Percentiles rank a stretch among this genome's conserved stretches.
Evolutionary conservation across 495 filamentous ascomycete genomes (phyloP).

Genomic region (Sordaria brevicollis): DNA sequence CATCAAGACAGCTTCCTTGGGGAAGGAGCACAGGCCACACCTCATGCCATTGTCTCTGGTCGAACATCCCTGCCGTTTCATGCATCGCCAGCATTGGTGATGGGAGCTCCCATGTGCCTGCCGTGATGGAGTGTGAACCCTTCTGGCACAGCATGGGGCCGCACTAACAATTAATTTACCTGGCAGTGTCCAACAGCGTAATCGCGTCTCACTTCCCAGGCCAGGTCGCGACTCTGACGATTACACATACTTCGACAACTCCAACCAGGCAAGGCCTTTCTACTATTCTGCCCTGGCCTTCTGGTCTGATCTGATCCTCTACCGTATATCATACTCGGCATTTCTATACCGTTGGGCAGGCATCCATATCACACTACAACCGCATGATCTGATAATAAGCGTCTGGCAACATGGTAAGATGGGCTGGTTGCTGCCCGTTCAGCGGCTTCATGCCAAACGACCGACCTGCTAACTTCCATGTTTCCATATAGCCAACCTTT

Average conservation of each 20-base stretch:
- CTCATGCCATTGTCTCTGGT: not conserved
- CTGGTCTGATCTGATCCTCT: too few species aligned
- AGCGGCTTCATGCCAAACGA: too few species aligned
- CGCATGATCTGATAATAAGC: not conserved
- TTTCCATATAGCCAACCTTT: constrained; percentile 46
- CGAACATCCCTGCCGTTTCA: not conserved
- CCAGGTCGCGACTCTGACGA: not conserved
- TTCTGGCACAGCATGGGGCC: not conserved
- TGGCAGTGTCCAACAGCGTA: not conserved
- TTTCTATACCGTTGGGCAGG: not conserved
- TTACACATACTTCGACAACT: not conserved
- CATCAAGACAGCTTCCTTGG: not conserved
- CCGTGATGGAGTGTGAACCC: not conserved
- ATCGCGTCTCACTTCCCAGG: not conserved
- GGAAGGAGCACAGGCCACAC: not conserved
- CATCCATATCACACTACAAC: not conserved
- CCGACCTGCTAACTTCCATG: not conserved
- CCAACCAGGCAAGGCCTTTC: not conserved
- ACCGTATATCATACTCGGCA: not conserved
- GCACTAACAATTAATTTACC: not conserved
- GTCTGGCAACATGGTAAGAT: not conserved
- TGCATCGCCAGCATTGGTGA: not conserved
- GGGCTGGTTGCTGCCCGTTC: not conserved
- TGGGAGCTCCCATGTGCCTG: not conserved
- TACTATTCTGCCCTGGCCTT: not conserved